phyloP scores from a whole-genome alignment of 75 land plant species.

The Picea glauca region DNA sequence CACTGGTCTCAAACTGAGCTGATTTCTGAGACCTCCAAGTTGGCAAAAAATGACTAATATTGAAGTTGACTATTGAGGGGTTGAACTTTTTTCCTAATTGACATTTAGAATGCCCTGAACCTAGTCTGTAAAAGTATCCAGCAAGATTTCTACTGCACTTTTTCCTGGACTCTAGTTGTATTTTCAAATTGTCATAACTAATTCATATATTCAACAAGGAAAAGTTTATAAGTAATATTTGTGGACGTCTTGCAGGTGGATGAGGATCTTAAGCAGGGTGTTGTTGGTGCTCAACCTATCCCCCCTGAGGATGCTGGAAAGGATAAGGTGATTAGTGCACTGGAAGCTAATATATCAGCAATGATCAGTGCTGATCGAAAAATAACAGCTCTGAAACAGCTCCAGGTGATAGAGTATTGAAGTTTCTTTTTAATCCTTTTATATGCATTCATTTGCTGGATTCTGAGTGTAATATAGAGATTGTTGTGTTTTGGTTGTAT shows the following conservation, averaged over 20 bases:
- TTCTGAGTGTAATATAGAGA: neutral
- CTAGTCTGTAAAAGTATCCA: constrained; percentile 1
- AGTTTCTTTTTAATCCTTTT: neutral
- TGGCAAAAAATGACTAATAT: neutral
- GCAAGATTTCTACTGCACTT: neutral
- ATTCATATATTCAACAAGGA: neutral
- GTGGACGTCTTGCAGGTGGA: constrained; percentile 49
- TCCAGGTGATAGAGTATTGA: constrained; percentile 55
- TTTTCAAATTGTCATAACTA: neutral
- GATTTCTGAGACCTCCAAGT: neutral
- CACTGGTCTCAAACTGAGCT: neutral
- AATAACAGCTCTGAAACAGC: constrained; percentile 85
- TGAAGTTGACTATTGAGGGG: neutral
- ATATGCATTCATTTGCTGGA: constrained; percentile 3
- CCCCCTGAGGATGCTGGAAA: constrained; percentile 66
- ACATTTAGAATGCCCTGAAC: neutral
- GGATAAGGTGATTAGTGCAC: constrained; percentile 70
- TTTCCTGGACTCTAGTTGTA: neutral
- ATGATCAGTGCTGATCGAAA: constrained; percentile 98
- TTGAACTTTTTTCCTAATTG: neutral
- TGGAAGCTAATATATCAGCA: constrained; percentile 81
- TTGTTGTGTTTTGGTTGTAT: neutral
- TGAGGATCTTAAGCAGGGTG: constrained; percentile 63
- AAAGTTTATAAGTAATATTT: constrained; percentile 4
- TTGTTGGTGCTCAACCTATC: constrained; percentile 58